Evolutionary conservation across 345 rosid species (phyloP), one percentile per base, ranked within the genome.

Genomic region (Syzygium aromaticum): DNA sequence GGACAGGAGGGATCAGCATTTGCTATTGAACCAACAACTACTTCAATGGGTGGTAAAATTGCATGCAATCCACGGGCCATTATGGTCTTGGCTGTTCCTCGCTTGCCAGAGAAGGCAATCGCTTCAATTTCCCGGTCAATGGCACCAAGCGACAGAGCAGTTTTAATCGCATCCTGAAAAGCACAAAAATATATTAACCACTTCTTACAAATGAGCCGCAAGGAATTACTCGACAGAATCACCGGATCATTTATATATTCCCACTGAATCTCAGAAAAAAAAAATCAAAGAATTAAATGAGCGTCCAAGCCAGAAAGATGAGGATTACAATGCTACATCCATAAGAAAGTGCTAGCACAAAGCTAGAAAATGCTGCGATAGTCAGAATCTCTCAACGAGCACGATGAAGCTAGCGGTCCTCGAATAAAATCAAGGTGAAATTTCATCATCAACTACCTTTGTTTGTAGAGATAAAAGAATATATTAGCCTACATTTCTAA

Each of bases 61-160:
- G 94, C 98, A 89, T 97, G 98, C 86, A 96, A 87, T 15, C 99
- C 99, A 85, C 99, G 96, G 21, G 99, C 99, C 99, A 97, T 95
- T 54, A 97, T 91, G 21, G 99, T 96, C 91, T 96, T 97, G 85
- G 99, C 98, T 83, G 98, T 97, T 86, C 98, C 99, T 90, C 99
- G 93, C 86, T 89, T 95, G 85, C 98, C 99, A 83, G 95, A 95
- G 46, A 97, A 92, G 84, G 98, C 99, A 89, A 96, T 95, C 88
- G 99, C 99, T 87, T 99, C 98, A 86, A 97, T 93, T 85, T 94
- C 98, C 86, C 96, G 96, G 89, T 97, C 99, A 92, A 91, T 95
- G 54, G 99, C 99, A 3, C 99, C 99, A 89, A 97, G 98, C 89
- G 95, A 87, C 90, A 97, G 97, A 77, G 98, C 98, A 89, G 98